Evolutionary conservation across 2,329 filamentous ascomycete species (phyloP).

Genomic region (Akanthomyces uredinophilus): DNA sequence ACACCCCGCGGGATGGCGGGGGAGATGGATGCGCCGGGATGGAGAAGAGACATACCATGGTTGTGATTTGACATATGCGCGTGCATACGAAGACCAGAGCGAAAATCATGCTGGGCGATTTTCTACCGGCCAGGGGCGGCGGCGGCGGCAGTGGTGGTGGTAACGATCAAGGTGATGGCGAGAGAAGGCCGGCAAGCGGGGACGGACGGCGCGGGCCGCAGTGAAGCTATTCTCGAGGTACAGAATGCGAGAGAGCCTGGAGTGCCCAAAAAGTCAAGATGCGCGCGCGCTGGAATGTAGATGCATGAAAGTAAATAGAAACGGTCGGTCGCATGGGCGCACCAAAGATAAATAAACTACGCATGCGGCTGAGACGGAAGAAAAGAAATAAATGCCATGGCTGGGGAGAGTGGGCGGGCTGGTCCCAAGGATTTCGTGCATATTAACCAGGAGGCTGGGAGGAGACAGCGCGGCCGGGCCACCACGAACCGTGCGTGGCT

Average conservation of each 20-base stretch:
- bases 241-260: background rate
- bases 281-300: background rate
- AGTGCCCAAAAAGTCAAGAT: too few relatives aligned
- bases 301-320: slow-evolving; percentile 2
- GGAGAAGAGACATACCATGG: slow-evolving; percentile 36
- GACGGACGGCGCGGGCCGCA: slow-evolving; percentile 4
- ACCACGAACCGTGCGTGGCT: background rate
- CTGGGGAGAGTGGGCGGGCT: background rate
- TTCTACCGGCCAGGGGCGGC: background rate
- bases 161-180: background rate
- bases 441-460: slow-evolving; percentile 11
- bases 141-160: background rate
- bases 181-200: background rate
- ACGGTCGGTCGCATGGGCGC: background rate
- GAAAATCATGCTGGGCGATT: slow-evolving; percentile 50
- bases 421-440: slow-evolving; percentile 6
- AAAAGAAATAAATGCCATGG: background rate
- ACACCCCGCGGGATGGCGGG: background rate
- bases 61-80: slow-evolving; percentile 58
- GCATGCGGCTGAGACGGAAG: background rate
- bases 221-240: background rate
- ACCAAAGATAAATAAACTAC: background rate
- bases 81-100: slow-evolving; percentile 59
- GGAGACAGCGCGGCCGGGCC: background rate
- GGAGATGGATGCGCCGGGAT: background rate